Evolutionary conservation across 1,139 yeast genomes (phyloP).

Genomic region (Kazachstania sp.): DNA sequence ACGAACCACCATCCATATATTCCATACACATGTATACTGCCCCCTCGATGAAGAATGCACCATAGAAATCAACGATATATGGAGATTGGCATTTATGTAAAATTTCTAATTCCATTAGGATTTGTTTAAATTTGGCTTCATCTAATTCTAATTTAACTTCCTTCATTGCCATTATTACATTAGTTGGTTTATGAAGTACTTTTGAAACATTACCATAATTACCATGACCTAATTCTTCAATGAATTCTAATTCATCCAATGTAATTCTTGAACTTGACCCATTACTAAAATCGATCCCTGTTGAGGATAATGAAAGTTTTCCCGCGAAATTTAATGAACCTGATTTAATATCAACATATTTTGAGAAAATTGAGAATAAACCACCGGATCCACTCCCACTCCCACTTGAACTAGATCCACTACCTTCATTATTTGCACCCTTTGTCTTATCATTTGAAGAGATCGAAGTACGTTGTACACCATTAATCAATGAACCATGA

Average conservation of each 20-base stretch:
- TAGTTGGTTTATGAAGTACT: constrained; percentile 90
- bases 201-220: constrained; percentile 93
- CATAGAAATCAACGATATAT: constrained; percentile 88
- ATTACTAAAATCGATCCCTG: constrained; percentile 82
- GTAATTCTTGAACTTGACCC: constrained; percentile 85
- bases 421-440: constrained; percentile 25
- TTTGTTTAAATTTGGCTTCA: constrained; percentile 84
- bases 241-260: constrained; percentile 72
- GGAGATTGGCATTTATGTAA: constrained; percentile 86
- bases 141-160: constrained; percentile 89
- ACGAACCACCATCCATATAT: constrained; percentile 94
- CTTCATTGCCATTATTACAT: constrained; percentile 92
- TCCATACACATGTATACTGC: constrained; percentile 99
- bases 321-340: constrained; percentile 91
- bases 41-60: constrained; percentile 95
- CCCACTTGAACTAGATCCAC: constrained; percentile 5
- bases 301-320: constrained; percentile 82
- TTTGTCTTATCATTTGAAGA: constrained; percentile 21
- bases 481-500: constrained; percentile 30
- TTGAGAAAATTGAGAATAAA: constrained; percentile 70
- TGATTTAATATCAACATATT: constrained; percentile 82
- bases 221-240: constrained; percentile 87
- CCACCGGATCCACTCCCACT: constrained; percentile 26
- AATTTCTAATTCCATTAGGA: constrained; percentile 90
- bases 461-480: constrained; percentile 27